phyloP scores from a whole-genome alignment of 2,329 filamentous ascomycete species.

The Trichoderma aggressivum region DNA sequence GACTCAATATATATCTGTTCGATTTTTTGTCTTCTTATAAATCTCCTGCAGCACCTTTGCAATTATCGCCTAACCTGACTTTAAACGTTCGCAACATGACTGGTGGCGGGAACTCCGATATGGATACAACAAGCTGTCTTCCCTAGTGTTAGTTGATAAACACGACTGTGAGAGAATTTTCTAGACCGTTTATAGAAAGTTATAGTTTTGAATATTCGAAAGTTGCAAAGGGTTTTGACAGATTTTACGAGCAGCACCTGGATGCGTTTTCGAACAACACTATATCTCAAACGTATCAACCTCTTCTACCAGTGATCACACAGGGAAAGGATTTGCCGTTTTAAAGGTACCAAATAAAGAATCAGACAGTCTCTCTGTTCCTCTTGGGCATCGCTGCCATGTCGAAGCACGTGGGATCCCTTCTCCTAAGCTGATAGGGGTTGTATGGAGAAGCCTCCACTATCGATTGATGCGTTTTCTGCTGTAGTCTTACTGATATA shows the following conservation, averaged over 20 bases:
- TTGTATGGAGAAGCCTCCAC: background rate
- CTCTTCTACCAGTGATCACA: background rate
- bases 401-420: background rate
- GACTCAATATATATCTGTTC: background rate
- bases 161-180: background rate
- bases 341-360: background rate
- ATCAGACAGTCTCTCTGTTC: background rate
- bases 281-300: background rate
- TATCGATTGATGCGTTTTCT: background rate
- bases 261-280: background rate
- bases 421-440: background rate
- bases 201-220: background rate
- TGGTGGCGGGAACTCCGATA: background rate
- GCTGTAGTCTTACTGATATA: background rate
- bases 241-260: background rate
- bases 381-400: background rate
- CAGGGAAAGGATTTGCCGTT: background rate
- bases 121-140: background rate
- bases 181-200: background rate
- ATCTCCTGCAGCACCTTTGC: background rate
- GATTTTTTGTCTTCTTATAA: background rate
- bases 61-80: rapidly evolving
- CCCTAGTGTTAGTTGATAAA: background rate
- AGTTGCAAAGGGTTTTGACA: background rate
- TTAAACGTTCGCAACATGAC: background rate